phyloP scores from a whole-genome alignment of 768 basidiomycete species.

The Trametes coccinea region DNA sequence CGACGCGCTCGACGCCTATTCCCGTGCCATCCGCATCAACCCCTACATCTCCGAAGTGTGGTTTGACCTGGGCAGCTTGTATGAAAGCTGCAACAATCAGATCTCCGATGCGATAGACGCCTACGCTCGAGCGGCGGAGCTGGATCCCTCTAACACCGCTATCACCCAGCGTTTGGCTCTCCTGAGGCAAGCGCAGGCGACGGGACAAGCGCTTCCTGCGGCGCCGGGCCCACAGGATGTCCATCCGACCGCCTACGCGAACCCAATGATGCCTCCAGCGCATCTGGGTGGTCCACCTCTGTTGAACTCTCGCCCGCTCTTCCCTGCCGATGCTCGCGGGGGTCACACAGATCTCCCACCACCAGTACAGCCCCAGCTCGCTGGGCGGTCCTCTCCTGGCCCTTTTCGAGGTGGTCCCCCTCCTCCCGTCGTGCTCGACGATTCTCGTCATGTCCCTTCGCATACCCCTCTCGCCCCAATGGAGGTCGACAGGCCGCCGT shows the following conservation, averaged over 20 bases:
- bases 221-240: constrained; percentile 95
- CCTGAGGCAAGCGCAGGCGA: constrained; percentile 74
- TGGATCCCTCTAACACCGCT: constrained; percentile 82
- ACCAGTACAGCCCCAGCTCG: constrained; percentile 54
- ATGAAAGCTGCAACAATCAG: constrained; percentile 99
- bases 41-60: constrained; percentile 95
- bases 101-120: constrained; percentile 98
- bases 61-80: constrained; percentile 96
- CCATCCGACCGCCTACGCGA: constrained; percentile 92
- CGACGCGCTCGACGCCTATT: constrained; percentile 98
- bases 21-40: constrained; percentile 97
- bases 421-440: constrained; percentile 79
- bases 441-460: constrained; percentile 61
- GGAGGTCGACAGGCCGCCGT: constrained; percentile 43
- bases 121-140: constrained; percentile 91
- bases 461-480: constrained; percentile 80
- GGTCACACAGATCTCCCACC: constrained; percentile 43
- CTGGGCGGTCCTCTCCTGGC: constrained; percentile 50
- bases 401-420: constrained; percentile 85
- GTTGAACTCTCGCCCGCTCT: constrained; percentile 53
- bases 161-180: constrained; percentile 82
- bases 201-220: constrained; percentile 74
- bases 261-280: constrained; percentile 67
- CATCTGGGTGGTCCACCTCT: constrained; percentile 69
- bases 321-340: constrained; percentile 69